A percentile compares a stretch with the other conserved stretches of the same genome.
Conservation (phyloP, 768 basidiomycete genomes). For the Russula ochroleuca region DNA sequence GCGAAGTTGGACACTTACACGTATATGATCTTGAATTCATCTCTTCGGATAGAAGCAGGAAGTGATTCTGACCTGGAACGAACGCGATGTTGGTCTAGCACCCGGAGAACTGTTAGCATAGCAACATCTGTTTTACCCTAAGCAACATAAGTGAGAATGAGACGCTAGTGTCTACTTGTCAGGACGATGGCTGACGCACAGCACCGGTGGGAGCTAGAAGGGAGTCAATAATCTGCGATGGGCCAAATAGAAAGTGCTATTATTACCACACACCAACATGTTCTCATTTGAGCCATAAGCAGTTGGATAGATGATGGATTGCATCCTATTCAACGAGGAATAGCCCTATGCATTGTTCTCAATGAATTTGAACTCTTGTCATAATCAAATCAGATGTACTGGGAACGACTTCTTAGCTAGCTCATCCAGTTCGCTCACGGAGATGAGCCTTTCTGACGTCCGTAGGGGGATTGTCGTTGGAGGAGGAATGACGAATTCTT, state of each 20-base stretch:
- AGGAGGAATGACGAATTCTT: conserved; percentile 89
- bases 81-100: conserved; percentile 66
- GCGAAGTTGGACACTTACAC: conserved; percentile 51
- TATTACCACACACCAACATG: conserved; percentile 81
- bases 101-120: conserved; percentile 87
- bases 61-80: conserved; percentile 35
- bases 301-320: conserved; percentile 90
- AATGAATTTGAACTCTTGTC: neutral
- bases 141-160: conserved; percentile 4
- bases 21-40: conserved; percentile 94
- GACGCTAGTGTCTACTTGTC: neutral
- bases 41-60: conserved; percentile 52
- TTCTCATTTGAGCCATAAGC: conserved; percentile 97
- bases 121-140: conserved; percentile 99
- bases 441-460: conserved; percentile 62
- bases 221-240: neutral
- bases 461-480: conserved; percentile 72
- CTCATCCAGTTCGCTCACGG: conserved; percentile 67
- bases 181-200: conserved; percentile 44
- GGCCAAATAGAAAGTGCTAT: conserved; percentile 7
- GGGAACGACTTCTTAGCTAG: conserved; percentile 81
- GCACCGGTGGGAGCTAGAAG: conserved; percentile 91
- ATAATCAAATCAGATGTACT: conserved; percentile 41
- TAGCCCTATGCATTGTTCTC: conserved; percentile 59
- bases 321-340: conserved; percentile 81